Evolutionary conservation across 208 protist genomes (phyloP).

Genomic region (Spongospora subterranea): DNA sequence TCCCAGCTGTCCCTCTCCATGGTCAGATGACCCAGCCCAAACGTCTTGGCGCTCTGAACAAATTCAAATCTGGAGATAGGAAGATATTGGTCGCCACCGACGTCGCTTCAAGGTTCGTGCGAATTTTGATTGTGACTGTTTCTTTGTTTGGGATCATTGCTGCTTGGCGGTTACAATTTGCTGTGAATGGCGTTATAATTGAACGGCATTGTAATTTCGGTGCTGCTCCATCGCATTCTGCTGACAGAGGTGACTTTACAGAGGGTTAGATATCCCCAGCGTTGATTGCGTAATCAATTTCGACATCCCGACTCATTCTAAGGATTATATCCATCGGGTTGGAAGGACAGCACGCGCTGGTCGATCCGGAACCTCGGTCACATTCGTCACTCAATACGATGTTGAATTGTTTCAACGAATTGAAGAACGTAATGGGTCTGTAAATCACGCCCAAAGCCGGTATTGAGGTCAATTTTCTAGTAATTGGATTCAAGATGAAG

Average conservation of each 20-base stretch:
- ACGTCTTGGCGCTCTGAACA: slow-evolving; percentile 62
- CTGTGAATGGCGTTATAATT: background rate
- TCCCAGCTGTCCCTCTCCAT: slow-evolving; percentile 59
- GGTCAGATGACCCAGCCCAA: slow-evolving; percentile 63
- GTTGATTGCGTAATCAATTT: slow-evolving; percentile 95
- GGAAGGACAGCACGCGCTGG: slow-evolving; percentile 94
- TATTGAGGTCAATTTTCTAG: background rate
- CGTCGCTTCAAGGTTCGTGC: slow-evolving; percentile 57
- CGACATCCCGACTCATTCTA: slow-evolving; percentile 90
- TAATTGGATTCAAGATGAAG: slow-evolving; percentile 62
- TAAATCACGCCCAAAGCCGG: background rate
- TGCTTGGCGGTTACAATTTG: background rate
- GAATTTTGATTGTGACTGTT: too few species aligned
- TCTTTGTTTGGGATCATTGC: background rate
- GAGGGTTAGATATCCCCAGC: slow-evolving; percentile 94
- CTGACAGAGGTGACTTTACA: slow-evolving; percentile 72
- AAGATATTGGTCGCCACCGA: slow-evolving; percentile 67
- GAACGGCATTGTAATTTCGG: background rate
- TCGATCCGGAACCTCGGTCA: slow-evolving; percentile 85
- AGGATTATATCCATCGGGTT: slow-evolving; percentile 96
- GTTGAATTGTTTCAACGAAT: slow-evolving; percentile 97
- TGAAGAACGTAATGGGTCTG: slow-evolving; percentile 85
- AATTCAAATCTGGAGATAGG: slow-evolving; percentile 62
- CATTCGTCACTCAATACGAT: slow-evolving; percentile 98
- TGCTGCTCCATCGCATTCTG: background rate